Base-by-base conservation (phyloP, 441 rosid species). In the Pelargonium hybrid region DNA sequence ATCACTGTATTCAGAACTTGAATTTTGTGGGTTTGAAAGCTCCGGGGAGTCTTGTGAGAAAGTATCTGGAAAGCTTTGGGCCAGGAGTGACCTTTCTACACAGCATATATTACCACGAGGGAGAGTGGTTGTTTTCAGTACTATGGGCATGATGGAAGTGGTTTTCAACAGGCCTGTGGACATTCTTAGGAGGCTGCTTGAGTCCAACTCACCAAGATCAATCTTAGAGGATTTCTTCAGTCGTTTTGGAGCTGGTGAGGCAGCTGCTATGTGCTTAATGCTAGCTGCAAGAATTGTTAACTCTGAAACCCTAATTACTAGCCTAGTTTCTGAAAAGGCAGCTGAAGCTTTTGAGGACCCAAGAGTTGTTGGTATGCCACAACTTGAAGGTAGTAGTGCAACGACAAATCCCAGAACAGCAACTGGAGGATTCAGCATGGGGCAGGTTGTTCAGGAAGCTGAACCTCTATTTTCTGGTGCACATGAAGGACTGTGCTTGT, bases 261-360 rank as follows among this genome's bases (percentile, higher is more conserved):
- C 99, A 69, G 99, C 98, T 84, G 90, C 95, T 34, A 94, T 92
- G 99, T 94, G 96, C 79, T 86, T 94, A 81, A 84, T 94, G 94
- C 82, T 94, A 67, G 99, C 97, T 79, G 87, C 98, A 10, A 87
- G 92, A 75, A 80, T 94, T 73, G 87, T 90, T 82, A 83, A 84
- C 79, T 89, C 86, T 84, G 98, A 92, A 78, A 84, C 81, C 79
- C 86, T 86, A 69, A 75, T 89, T 74, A 90, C 86, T 84, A 89
- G 86, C 82, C 81, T 64, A 74, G 84, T 86, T 76, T 86, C 95
- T 41, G 99, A 92, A 73, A 94, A 81, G 86, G 99, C 99, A 34
- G 97, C 98, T 52, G 99, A 94, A 80, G 87, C 92, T 77, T 94
- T 84, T 80, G 99, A 92, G 81, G 98, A 94, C 80, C 96, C 99